A percentile compares a stretch with the other conserved stretches of the same genome.
phyloP scores from a whole-genome alignment of 352 stramenopile species.

The Saprolegnia diclina region DNA sequence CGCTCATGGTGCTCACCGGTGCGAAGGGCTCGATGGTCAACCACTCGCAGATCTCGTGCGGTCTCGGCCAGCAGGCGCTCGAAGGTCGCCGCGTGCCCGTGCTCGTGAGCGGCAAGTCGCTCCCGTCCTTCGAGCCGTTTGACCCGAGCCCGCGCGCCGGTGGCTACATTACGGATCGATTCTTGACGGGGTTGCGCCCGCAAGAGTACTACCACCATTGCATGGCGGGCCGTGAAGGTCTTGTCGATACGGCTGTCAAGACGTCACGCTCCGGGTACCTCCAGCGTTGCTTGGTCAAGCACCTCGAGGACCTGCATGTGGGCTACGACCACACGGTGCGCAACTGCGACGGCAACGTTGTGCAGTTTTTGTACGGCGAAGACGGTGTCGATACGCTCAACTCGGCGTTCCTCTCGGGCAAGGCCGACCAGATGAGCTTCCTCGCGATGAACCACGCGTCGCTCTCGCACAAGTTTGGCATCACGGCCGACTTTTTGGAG shows the following conservation, averaged over 20 bases:
- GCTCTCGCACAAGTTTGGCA: constrained; percentile 91
- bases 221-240: constrained; percentile 98
- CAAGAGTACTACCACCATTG: constrained; percentile 99
- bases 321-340: constrained; percentile 99
- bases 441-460: constrained; percentile 95
- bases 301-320: constrained; percentile 97
- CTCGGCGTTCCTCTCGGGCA: constrained; percentile 92
- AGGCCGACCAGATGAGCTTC: constrained; percentile 90
- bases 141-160: constrained; percentile 96
- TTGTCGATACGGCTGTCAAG: constrained; percentile 99
- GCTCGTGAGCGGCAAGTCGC: constrained; percentile 95
- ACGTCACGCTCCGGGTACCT: constrained; percentile 99
- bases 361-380: constrained; percentile 99
- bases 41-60: constrained; percentile 98
- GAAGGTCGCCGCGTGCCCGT: constrained; percentile 98
- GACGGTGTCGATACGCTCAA: constrained; percentile 97
- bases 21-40: constrained; percentile 99
- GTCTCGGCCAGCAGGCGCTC: constrained; percentile 98
- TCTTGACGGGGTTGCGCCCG: constrained; percentile 94
- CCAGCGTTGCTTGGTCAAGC: constrained; percentile 98
- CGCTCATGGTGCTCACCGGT: constrained; percentile 98
- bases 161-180: constrained; percentile 99
- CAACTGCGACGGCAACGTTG: constrained; percentile 94
- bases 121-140: constrained; percentile 98
- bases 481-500: constrained; percentile 83